Base-by-base conservation (phyloP, 192 early-diverging fungal genomes). In the Coemansia sp. region DNA sequence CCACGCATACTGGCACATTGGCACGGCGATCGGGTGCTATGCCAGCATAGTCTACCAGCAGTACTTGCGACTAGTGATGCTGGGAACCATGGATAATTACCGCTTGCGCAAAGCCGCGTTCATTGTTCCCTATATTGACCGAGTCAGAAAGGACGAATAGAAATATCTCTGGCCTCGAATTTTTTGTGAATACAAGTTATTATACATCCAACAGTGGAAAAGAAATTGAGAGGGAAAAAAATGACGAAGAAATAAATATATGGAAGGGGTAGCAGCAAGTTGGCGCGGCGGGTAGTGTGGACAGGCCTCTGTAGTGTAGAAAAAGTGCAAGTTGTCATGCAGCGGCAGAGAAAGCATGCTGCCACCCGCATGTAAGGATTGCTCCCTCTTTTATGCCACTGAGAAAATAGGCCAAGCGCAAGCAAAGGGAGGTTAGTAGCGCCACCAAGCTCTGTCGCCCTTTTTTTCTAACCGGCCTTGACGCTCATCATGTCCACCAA, bases 1-100 rank as follows among this genome's bases (percentile, higher is more conserved):
- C 33, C 90, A 91, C 72, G 89, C 87, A 8, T 88, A 87, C 75
- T 91, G 90, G 90, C 90, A 91, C 71, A 86, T 91, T 65, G 75
- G 79, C 40, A 90, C 90, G 15, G 89, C 82, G 2, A 72, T 87
- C 22, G 86, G 88, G 16, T 84, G 80, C 73, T 87, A 89, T 66
- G 73, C 49, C 70, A 86, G 81, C 71, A 87, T 88, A 24, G 80
- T 87, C 3, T 87, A 82, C 62, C 85, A 86, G 71, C 85, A 87
- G 76, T 87, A 87, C 68, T 57, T 88, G 69, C 81, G 87, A 20
- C 55, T 87, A 43, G 80, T 86, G 43, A 82, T 79, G 71, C 80
- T 87, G 20, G 74, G 68, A 61, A 77, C 67, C 41, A 66, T 77
- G 41, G 70, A 82, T 63, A 22, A 74, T 42, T 80, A 77, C 55